phyloP scores from a whole-genome alignment of 2,329 filamentous ascomycete genomes.

The Sarocladium kiliense region DNA sequence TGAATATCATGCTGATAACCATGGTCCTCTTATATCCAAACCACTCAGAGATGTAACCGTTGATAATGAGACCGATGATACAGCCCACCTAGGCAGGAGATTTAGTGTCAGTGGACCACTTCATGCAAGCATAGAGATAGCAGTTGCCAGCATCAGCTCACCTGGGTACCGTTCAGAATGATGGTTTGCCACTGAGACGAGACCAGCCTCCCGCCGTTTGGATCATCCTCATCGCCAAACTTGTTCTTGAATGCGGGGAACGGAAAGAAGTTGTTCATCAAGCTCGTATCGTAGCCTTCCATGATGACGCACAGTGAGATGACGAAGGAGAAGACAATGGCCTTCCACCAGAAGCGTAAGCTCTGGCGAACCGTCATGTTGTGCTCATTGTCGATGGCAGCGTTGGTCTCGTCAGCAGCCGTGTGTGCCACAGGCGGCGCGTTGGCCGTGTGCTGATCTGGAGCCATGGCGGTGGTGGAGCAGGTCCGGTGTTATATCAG shows the following conservation, averaged over 20 bases:
- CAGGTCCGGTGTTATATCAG: too few relatives aligned
- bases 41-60: constrained; percentile 26
- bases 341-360: constrained; percentile 17
- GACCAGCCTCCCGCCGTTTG: background rate
- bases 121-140: background rate
- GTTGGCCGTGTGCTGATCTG: background rate
- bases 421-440: background rate
- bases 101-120: background rate
- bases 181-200: constrained; percentile 20
- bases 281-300: constrained; percentile 26
- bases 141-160: background rate
- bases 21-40: constrained; percentile 9
- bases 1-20: constrained; percentile 6
- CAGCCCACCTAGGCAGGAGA: constrained; percentile 26
- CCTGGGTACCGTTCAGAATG: constrained; percentile 24
- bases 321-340: constrained; percentile 17
- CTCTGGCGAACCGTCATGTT: constrained; percentile 17
- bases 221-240: constrained; percentile 12
- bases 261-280: constrained; percentile 23
- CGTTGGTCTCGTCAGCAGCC: constrained; percentile 1
- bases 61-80: constrained; percentile 56
- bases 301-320: constrained; percentile 29
- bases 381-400: constrained; percentile 14
- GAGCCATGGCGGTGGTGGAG: background rate
- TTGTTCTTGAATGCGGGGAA: constrained; percentile 22